These are phyloP conservation scores for Nissolia schottii DNA, from an alignment of 306 rosid genomes.

Conservation along the genomic window DNA sequence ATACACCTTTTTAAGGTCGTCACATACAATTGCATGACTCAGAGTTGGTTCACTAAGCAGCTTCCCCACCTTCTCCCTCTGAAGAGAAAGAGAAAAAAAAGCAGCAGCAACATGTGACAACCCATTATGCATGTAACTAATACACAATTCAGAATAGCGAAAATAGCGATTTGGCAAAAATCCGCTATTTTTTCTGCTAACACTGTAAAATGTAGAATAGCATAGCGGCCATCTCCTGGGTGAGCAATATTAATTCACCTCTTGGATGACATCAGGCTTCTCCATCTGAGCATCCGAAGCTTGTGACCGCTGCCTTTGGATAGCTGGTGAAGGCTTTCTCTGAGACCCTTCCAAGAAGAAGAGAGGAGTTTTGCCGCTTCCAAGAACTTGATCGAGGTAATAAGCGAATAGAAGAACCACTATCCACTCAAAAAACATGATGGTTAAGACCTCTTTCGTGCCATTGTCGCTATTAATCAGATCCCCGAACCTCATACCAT, in stretches of 20 bases:
- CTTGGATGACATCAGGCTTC: conserved; percentile 63
- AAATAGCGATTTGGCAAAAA: too few species aligned
- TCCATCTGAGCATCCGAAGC: conserved; percentile 54
- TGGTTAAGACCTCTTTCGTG: conserved; percentile 56
- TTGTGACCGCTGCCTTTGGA: conserved; percentile 46
- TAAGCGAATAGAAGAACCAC: conserved; percentile 47
- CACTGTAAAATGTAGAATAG: neutral
- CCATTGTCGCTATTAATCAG: conserved; percentile 51
- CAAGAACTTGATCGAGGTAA: conserved; percentile 56
- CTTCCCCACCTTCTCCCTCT: conserved; percentile 76
- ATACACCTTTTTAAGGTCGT: conserved; percentile 68
- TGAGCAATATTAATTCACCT: conserved; percentile 37
- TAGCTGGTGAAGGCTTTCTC: conserved; percentile 36
- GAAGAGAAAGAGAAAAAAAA: conserved; percentile 21
- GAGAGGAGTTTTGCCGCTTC: conserved; percentile 54
- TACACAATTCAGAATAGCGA: too few species aligned
- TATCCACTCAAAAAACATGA: conserved; percentile 73
- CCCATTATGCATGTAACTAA: neutral
- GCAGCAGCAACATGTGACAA: conserved; percentile 9
- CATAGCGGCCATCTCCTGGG: too few species aligned
- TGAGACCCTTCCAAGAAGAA: conserved; percentile 48
- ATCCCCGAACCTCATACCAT: conserved; percentile 70
- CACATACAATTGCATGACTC: conserved; percentile 55
- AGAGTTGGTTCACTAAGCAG: conserved; percentile 46
- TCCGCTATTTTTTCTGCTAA: neutral